Conservation (phyloP, 352 stramenopile species). For the Globisporangium irregulare region DNA sequence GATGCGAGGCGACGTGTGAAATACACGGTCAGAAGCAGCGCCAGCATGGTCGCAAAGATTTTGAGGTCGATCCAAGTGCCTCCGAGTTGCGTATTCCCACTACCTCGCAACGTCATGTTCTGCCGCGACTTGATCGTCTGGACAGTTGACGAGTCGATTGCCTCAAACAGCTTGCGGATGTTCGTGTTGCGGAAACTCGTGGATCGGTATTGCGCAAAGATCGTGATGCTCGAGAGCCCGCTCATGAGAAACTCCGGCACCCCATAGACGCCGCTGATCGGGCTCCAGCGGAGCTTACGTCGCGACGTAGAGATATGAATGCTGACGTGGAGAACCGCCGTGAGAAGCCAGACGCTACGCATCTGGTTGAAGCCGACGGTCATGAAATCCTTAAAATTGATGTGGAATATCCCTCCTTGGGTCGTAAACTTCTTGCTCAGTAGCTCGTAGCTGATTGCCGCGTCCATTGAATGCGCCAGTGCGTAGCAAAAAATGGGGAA, state of each 20-base stretch:
- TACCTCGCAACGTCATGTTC: conserved; percentile 6
- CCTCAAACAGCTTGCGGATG: conserved; percentile 4
- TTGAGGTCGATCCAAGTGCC: conserved; percentile 13
- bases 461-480: conserved; percentile 17
- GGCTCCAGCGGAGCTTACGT: background rate
- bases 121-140: background rate
- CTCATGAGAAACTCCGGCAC: conserved; percentile 12
- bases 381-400: conserved; percentile 8
- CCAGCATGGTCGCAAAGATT: conserved; percentile 9
- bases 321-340: background rate
- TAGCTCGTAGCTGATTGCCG: conserved; percentile 17
- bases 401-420: conserved; percentile 4
- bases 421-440: conserved; percentile 12
- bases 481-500: conserved; percentile 22
- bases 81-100: conserved; percentile 7
- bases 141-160: background rate
- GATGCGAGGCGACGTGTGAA: background rate
- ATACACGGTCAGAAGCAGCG: background rate
- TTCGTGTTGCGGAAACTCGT: conserved; percentile 8
- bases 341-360: conserved; percentile 19
- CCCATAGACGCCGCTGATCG: conserved; percentile 6
- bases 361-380: conserved; percentile 19
- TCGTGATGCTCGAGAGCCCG: conserved; percentile 13
- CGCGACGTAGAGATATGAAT: conserved; percentile 3
- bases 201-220: conserved; percentile 1